Base-by-base conservation (phyloP, 2,329 filamentous ascomycete genomes). In the Lachnellula suecica region DNA sequence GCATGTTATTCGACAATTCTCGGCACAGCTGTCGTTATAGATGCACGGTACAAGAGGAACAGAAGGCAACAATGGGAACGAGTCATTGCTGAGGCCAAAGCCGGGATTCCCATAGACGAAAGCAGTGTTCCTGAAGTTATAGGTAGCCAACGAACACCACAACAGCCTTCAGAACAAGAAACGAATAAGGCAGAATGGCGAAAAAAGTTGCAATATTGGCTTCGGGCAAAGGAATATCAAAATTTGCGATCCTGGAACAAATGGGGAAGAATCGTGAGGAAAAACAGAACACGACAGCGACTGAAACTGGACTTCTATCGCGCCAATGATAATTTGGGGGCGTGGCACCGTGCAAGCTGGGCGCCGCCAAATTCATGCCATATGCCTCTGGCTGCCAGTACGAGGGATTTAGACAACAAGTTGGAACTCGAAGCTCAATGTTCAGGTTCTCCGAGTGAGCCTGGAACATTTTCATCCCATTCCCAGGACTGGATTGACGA, bases 1-100 rank as follows among this genome's bases (percentile, higher is more conserved):
- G 81, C 86, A 35, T 81, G 79, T 66, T 89, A 89, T 64, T 85
- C 85, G 23, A 81, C 83, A 29, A 79, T 87, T 49, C 80, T 88
- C 62, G 85, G 83, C 4, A 81, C 82, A 2, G 85, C 84, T 2
- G 78, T 84, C 10, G 72, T 87, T 3, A 72, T 81, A 25, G 87
- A 91, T 66, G 79, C 81, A 5, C 72, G 75, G 24, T 67, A 71
- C 25, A 89, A 89, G 65, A 75, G 81, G 49, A 72, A 74, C 37
- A 75, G 82, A 56, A 76, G 79, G 43, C 74, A 74, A 56, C 78
- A 85, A 58, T 81, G 88, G 72, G 84, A 90, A 49, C 66, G 70
- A 19, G 79, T 81, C 52, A 79, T 89, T 59, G 77, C 79, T 24
- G 74, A 80, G 48, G 77, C 79, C 42, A 69, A 71, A 44, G 67